Evolutionary conservation across 2,329 filamentous ascomycete genomes (phyloP).

Genomic region (Clarireedia paspali): DNA sequence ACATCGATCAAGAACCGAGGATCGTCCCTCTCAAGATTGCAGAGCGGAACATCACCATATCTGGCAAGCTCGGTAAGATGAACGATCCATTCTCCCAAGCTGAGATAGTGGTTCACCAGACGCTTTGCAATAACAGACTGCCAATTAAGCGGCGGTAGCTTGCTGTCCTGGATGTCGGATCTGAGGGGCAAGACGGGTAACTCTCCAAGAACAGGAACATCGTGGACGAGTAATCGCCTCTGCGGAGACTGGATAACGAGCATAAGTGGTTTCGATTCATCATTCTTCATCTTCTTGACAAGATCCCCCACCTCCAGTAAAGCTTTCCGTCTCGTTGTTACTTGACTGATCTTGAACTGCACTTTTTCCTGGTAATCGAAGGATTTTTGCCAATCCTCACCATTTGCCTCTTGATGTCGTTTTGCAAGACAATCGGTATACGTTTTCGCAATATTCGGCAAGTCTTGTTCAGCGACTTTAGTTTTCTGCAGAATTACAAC

Average conservation of each 20-base stretch:
- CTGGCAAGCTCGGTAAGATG: constrained; percentile 81
- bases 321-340: constrained; percentile 83
- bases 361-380: constrained; percentile 84
- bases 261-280: constrained; percentile 72
- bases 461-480: constrained; percentile 67
- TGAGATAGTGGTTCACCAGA: constrained; percentile 82
- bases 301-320: constrained; percentile 81
- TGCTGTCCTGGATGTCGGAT: constrained; percentile 76
- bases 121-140: constrained; percentile 81
- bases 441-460: constrained; percentile 85
- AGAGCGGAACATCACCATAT: constrained; percentile 90
- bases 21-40: constrained; percentile 91
- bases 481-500: constrained; percentile 81
- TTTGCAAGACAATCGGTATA: constrained; percentile 70
- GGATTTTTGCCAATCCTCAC: constrained; percentile 67
- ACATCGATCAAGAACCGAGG: constrained; percentile 93
- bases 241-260: constrained; percentile 89
- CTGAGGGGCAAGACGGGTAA: constrained; percentile 77
- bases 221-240: constrained; percentile 70
- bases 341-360: constrained; percentile 77
- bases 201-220: constrained; percentile 75
- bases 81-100: constrained; percentile 84
- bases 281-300: constrained; percentile 82
- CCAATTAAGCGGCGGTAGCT: constrained; percentile 88
- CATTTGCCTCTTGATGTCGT: constrained; percentile 57